These are phyloP conservation scores for Wickerhamiella alocasiicola DNA, from an alignment of 805 yeast genomes.

Conservation along the genomic window DNA sequence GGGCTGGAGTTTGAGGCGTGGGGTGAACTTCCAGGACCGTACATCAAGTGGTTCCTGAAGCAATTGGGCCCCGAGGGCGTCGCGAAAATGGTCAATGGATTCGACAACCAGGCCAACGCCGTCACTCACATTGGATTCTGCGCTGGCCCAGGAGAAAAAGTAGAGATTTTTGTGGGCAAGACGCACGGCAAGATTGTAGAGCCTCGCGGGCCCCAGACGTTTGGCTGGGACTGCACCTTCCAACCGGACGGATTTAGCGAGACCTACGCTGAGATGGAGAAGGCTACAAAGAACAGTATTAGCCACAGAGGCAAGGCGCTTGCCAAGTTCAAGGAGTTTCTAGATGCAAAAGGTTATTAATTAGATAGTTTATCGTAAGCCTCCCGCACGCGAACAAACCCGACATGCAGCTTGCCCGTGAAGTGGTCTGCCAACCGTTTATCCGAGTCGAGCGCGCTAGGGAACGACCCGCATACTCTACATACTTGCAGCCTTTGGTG, in stretches of 20 bases:
- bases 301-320: constrained; percentile 85
- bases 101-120: constrained; percentile 81
- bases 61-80: constrained; percentile 65
- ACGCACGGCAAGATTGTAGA: constrained; percentile 71
- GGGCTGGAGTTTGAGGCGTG: constrained; percentile 74
- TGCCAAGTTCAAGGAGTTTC: constrained; percentile 48
- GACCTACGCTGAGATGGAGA: constrained; percentile 82
- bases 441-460: constrained; percentile 77
- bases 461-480: constrained; percentile 76
- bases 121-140: constrained; percentile 88
- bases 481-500: constrained; percentile 89
- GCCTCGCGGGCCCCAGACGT: constrained; percentile 63
- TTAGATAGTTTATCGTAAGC: neutral
- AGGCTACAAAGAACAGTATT: constrained; percentile 59
- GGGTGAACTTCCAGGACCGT: constrained; percentile 87
- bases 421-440: constrained; percentile 82
- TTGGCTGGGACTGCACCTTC: constrained; percentile 94
- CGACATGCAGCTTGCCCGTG: constrained; percentile 74
- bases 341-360: constrained; percentile 14
- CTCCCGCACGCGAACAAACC: constrained; percentile 60
- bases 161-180: constrained; percentile 71
- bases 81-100: constrained; percentile 64
- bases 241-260: constrained; percentile 63
- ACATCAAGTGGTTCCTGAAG: constrained; percentile 81
- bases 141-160: constrained; percentile 63